These are phyloP conservation scores for Ogataea glucozyma DNA, from an alignment of 805 yeast species.

Conservation along the genomic window DNA sequence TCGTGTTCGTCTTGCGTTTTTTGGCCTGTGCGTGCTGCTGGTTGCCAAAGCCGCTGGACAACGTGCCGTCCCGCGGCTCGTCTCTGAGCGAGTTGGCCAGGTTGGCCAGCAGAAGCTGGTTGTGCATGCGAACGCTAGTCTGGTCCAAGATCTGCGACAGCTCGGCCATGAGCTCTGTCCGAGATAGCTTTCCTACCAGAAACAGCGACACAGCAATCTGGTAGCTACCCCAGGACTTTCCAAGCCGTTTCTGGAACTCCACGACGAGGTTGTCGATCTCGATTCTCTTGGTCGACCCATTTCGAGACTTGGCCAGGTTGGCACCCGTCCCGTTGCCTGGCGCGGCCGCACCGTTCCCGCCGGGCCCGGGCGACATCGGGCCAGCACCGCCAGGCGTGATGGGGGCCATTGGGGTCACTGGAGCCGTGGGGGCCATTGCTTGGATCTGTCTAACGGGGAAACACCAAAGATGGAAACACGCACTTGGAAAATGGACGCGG, in stretches of 20 bases:
- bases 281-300: constrained; percentile 40
- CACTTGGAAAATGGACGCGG: too few species aligned
- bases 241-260: constrained; percentile 72
- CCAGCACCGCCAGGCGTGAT: constrained; percentile 8
- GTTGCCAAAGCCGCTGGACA: constrained; percentile 50
- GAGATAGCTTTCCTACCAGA: constrained; percentile 74
- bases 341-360: constrained; percentile 10
- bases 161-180: constrained; percentile 66
- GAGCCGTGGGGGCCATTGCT: constrained; percentile 20
- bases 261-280: constrained; percentile 68
- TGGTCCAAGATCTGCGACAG: constrained; percentile 56
- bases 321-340: not conserved
- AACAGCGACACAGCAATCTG: constrained; percentile 77
- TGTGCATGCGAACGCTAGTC: constrained; percentile 65
- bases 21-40: constrained; percentile 26
- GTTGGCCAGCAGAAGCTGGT: constrained; percentile 76
- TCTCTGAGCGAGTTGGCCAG: constrained; percentile 83
- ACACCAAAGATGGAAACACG: too few species aligned
- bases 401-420: constrained; percentile 12
- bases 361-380: not conserved
- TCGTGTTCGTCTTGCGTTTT: constrained; percentile 50
- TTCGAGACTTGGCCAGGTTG: constrained; percentile 16
- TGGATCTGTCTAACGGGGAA: constrained; percentile 2
- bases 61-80: constrained; percentile 59
- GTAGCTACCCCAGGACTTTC: constrained; percentile 82